Percentiles rank a stretch among this genome's conserved stretches.
These are phyloP conservation scores for Boletus pseudopeckii DNA, from an alignment of 768 basidiomycete genomes.

Conservation along the genomic window DNA sequence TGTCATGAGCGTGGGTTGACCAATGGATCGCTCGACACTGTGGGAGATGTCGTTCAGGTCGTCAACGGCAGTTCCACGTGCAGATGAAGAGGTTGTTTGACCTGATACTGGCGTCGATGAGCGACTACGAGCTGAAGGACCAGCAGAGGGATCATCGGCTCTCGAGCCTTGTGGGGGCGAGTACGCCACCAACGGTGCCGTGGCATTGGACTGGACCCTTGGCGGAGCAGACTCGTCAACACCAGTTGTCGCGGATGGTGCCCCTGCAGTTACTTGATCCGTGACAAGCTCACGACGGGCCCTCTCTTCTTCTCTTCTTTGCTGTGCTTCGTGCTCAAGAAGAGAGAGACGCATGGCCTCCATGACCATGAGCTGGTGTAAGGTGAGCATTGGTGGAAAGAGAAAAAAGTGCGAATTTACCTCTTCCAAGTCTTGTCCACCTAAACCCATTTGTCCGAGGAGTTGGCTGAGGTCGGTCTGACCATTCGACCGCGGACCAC, in stretches of 20 bases:
- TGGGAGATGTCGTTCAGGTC: conserved; percentile 23
- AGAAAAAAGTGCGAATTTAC: conserved; percentile 41
- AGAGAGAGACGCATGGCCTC: conserved; percentile 97
- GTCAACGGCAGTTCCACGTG: conserved; percentile 24
- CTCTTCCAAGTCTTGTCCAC: conserved; percentile 91
- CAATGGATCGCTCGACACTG: conserved; percentile 25
- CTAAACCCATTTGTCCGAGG: conserved; percentile 58
- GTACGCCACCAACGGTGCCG: conserved; percentile 1
- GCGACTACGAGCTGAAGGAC: conserved; percentile 20
- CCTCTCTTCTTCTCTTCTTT: conserved; percentile 72
- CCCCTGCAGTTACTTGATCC: conserved; percentile 34
- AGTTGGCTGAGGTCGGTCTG: conserved; percentile 64
- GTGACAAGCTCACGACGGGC: conserved; percentile 46
- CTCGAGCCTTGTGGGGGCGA: conserved; percentile 6
- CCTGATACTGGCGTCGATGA: conserved; percentile 34
- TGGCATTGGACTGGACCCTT: conserved; percentile 2
- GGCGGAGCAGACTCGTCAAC: conserved; percentile 4
- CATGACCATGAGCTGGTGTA: conserved; percentile 87
- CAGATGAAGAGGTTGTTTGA: conserved; percentile 34
- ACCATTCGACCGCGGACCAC: conserved; percentile 49
- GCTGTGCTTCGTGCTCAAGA: conserved; percentile 92
- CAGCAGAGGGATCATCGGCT: conserved; percentile 10
- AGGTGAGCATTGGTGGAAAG: conserved; percentile 13
- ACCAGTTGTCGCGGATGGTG: conserved; percentile 5
- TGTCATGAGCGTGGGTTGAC: conserved; percentile 18